Percentiles rank a stretch among this genome's conserved stretches.
Conservation (phyloP, 805 yeast genomes). For the Ogataea corticis region DNA sequence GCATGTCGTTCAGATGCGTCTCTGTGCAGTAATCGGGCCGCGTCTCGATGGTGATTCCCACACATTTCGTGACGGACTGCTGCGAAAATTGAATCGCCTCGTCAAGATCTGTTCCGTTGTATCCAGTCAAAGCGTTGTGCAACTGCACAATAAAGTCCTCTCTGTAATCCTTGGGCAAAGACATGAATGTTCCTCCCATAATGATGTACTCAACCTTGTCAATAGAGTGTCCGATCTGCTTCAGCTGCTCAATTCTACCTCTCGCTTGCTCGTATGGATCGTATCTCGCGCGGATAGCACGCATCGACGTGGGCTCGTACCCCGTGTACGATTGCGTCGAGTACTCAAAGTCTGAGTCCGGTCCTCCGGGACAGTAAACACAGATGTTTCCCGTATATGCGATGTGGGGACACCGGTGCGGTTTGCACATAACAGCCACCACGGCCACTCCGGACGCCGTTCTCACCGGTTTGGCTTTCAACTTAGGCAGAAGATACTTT, state of each 20-base stretch:
- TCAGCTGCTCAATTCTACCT: constrained; percentile 93
- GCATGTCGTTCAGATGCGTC: constrained; percentile 93
- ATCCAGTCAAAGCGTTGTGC: constrained; percentile 95
- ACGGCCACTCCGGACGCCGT: constrained; percentile 99
- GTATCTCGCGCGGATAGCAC: constrained; percentile 97
- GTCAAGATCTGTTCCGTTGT: constrained; percentile 80
- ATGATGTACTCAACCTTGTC: constrained; percentile 97
- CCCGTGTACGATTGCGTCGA: constrained; percentile 98
- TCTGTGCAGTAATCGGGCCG: constrained; percentile 98
- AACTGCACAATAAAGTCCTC: constrained; percentile 85
- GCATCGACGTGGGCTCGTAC: constrained; percentile 97
- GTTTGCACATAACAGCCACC: constrained; percentile 99
- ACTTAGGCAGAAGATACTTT: constrained; percentile 85
- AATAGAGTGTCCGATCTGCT: constrained; percentile 93
- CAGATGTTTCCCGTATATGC: constrained; percentile 98
- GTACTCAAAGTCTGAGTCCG: constrained; percentile 96
- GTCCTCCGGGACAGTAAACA: constrained; percentile 99
- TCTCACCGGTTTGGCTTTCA: constrained; percentile 98
- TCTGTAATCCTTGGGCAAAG: constrained; percentile 84
- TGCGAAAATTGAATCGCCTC: constrained; percentile 91
- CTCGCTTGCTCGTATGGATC: constrained; percentile 99
- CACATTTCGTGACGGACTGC: constrained; percentile 94
- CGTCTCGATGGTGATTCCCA: constrained; percentile 97
- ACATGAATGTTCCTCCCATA: constrained; percentile 99
- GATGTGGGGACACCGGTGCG: constrained; percentile 98